Percentiles rank a stretch among this genome's conserved stretches.
Evolutionary conservation across 2,329 filamentous ascomycete genomes (phyloP).

Genomic region (Aspergillus ochraceoroseus): DNA sequence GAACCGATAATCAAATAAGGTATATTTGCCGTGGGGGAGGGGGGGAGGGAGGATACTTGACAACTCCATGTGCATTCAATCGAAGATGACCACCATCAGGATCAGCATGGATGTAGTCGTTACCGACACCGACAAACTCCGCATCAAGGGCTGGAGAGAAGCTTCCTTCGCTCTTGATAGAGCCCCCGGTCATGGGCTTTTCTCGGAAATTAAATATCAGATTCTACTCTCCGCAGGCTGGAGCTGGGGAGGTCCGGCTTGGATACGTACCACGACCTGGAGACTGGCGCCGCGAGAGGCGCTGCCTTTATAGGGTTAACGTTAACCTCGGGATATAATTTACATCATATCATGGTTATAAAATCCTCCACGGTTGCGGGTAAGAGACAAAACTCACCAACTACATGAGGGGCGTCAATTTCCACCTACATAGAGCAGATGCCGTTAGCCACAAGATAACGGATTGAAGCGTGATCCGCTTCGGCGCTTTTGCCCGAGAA

Average conservation of each 20-base stretch:
- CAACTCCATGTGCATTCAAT: constrained; percentile 38
- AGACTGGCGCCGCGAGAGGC: constrained; percentile 34
- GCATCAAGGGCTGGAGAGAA: constrained; percentile 39
- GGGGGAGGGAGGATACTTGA: constrained; percentile 32
- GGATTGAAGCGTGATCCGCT: no score
- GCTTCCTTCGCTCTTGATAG: constrained; percentile 33
- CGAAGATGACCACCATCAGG: constrained; percentile 39
- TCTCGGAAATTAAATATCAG: no score
- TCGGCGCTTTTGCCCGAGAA: no score
- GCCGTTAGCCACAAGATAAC: no score
- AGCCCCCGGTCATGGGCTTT: constrained; percentile 40
- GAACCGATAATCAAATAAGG: no score
- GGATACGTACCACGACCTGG: constrained; percentile 37
- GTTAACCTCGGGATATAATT: no score
- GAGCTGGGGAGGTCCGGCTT: no score
- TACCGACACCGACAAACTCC: constrained; percentile 36
- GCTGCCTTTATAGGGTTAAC: constrained; percentile 28
- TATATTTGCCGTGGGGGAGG: no score
- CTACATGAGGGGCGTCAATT: constrained; percentile 27
- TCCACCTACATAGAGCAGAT: constrained; percentile 28
- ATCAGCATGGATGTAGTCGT: constrained; percentile 44
- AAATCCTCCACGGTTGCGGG: neutral
- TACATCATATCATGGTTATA: no score
- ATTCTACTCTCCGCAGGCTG: no score
- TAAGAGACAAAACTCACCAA: constrained; percentile 36